Conservation (phyloP, 31 red algal genomes). For the Odonthalia washingtoniensis region DNA sequence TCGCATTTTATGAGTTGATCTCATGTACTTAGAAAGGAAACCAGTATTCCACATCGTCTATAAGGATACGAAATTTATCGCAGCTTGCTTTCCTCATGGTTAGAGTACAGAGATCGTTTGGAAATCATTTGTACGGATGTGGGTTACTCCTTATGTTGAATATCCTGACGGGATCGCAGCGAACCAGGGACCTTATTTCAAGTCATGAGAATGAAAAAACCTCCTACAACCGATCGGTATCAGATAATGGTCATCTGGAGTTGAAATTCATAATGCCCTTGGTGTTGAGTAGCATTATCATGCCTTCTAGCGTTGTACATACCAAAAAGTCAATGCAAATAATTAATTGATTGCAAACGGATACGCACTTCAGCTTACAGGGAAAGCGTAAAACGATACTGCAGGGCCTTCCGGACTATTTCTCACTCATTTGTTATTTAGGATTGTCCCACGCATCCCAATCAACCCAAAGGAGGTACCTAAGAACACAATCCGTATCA, state of each 20-base stretch:
- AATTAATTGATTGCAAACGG: not conserved
- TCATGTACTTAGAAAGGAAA: conserved; percentile 6
- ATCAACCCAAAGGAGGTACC: not conserved
- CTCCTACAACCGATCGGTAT: not conserved
- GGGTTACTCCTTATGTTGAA: conserved; percentile 26
- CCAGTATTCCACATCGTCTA: conserved; percentile 42
- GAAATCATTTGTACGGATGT: conserved; percentile 12
- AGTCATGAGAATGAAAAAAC: not conserved
- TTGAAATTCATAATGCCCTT: conserved; percentile 11
- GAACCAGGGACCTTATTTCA: conserved; percentile 47
- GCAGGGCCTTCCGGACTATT: not conserved
- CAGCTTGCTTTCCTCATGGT: conserved; percentile 5
- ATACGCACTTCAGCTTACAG: not conserved
- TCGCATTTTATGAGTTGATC: conserved; percentile 22
- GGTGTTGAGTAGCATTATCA: not conserved
- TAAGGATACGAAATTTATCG: conserved; percentile 51
- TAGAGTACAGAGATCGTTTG: conserved; percentile 7
- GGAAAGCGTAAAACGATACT: not conserved
- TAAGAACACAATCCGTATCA: not conserved
- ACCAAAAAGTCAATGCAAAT: not conserved
- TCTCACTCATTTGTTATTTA: not conserved
- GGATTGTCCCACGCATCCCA: not conserved
- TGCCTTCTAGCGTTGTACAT: not conserved
- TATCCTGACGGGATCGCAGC: conserved; percentile 6
- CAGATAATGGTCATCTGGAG: not conserved